Evolutionary conservation across 306 rosid species (phyloP).

Genomic region (Glycine soja): DNA sequence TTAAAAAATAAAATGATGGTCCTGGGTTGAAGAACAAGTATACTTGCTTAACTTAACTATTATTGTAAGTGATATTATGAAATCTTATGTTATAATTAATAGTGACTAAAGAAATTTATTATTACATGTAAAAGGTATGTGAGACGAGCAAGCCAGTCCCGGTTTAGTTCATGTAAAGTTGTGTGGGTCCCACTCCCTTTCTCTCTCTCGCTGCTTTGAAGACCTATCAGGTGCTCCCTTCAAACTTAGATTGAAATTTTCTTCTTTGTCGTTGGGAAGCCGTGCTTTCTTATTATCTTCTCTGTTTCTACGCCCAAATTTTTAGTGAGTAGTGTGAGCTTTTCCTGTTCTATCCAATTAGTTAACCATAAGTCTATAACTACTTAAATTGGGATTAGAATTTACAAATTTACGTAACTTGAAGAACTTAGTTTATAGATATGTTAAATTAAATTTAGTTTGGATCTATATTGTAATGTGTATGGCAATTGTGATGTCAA

Average conservation of each 20-base stretch:
- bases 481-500: background rate
- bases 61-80: background rate
- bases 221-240: background rate
- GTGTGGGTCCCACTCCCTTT: constrained; percentile 53
- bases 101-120: background rate
- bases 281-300: no score
- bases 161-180: constrained; percentile 59
- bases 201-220: background rate
- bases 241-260: no score
- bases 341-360: background rate
- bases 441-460: background rate
- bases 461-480: constrained; percentile 4
- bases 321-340: background rate
- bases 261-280: no score
- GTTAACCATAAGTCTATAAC: background rate
- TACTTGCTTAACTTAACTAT: background rate
- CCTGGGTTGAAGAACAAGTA: background rate
- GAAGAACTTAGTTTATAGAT: constrained; percentile 4
- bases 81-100: background rate
- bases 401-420: background rate
- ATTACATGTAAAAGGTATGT: background rate
- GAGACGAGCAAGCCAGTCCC: constrained; percentile 37
- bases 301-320: background rate
- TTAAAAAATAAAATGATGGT: background rate
- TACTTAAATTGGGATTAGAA: no score